Base-by-base conservation (phyloP, 2,329 filamentous ascomycete genomes). In the Neonectria magnoliae region DNA sequence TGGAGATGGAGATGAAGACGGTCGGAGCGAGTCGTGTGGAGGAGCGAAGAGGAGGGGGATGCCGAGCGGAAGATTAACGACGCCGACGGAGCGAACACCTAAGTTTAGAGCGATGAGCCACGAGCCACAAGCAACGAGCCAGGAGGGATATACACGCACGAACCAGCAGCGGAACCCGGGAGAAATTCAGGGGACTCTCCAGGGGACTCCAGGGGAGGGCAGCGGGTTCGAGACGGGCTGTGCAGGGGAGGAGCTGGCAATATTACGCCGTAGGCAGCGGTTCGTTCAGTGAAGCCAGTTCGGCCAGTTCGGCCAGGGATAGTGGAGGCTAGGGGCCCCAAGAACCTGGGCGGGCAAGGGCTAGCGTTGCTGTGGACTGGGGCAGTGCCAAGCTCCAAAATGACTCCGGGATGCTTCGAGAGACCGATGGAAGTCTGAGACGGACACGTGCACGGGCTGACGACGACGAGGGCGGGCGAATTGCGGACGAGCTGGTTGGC, bases 1-100 rank as follows among this genome's bases (percentile, higher is more conserved):
- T 44, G 38, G n/a, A 41, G 38, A 42, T 42, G 38, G 58, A 36
- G 33, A 36, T 36, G 33, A 10, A 29, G 29, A 29, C 29, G 29
- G 53, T 58, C 57, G 33, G 60, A 65, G 68, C 44, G 52, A 65
- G 64, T 58, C 48, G 62, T 45, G 52, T 20, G 71, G 56, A 69
- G 66, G 66, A 60, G 62, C 58, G 68, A 73, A 53, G 66, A 65
- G 66, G 70, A 70, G 67, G 64, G 64, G 57, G 60, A 69, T 56
- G 56, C 60, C 64, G 65, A 71, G 60, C 56, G 70, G 65, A 73
- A 60, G 71, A 71, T 73, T 66, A 70, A 72, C 54, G 67, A 68
- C 63, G 65, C 70, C 66, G 60, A 54, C 42, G 55, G 57, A 56
- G 62, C 58, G 62, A 42, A 64, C 53, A 57, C 62, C 52, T 60